These are phyloP conservation scores for Mortierella sp. DNA, from an alignment of 371 early-diverging fungal genomes.

Conservation along the genomic window DNA sequence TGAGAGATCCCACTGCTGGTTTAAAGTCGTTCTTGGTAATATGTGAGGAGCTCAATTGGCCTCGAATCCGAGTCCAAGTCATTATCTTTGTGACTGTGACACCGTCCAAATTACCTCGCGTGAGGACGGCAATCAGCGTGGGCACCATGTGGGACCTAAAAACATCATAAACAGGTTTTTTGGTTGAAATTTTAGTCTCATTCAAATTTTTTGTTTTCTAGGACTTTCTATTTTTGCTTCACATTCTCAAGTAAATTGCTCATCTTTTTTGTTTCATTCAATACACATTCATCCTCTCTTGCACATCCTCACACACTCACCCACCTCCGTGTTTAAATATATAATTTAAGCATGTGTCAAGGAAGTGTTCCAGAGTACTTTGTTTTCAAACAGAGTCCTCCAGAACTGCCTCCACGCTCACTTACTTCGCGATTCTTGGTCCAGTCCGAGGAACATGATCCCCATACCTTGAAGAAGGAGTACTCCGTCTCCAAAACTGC, in stretches of 20 bases:
- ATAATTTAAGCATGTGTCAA: too few species aligned
- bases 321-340: neutral
- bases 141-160: neutral
- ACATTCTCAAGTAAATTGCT: too few species aligned
- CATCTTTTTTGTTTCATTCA: too few species aligned
- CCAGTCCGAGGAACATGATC: conserved; percentile 1
- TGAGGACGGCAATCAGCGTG: neutral
- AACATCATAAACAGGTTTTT: neutral
- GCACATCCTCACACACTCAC: neutral
- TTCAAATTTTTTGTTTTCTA: neutral
- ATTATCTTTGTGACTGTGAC: neutral
- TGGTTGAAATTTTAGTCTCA: neutral
- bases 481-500: conserved; percentile 24
- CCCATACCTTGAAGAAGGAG: conserved; percentile 11
- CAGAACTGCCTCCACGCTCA: conserved; percentile 19
- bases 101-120: neutral
- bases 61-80: neutral
- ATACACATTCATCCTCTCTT: neutral
- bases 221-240: too few species aligned
- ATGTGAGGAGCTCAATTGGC: conserved; percentile 20
- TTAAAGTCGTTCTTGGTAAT: conserved; percentile 40
- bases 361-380: conserved; percentile 39
- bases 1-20: conserved; percentile 50
- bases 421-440: conserved; percentile 35
- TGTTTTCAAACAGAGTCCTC: conserved; percentile 37